A percentile compares a stretch with the other conserved stretches of the same genome.
Evolutionary conservation across 768 basidiomycete genomes (phyloP).

Genomic region (Inosperma sp.): DNA sequence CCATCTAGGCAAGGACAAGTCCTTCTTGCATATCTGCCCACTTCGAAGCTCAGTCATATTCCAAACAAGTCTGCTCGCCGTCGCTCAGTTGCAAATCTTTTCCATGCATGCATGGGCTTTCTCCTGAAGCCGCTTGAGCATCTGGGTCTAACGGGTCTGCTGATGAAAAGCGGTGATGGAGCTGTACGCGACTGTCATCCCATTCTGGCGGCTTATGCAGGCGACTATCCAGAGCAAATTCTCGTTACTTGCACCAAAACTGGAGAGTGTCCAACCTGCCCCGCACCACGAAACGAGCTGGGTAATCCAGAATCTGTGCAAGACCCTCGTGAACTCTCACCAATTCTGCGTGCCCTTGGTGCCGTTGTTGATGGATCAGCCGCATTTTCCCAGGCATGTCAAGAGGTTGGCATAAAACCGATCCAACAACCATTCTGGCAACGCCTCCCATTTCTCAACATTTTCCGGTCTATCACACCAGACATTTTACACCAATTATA

Average conservation of each 20-base stretch:
- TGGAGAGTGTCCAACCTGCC: constrained; percentile 27
- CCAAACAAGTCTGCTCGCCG: constrained; percentile 20
- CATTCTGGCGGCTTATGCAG: constrained; percentile 38
- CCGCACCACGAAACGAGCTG: constrained; percentile 14
- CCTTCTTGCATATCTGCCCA: too few species aligned
- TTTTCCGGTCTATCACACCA: constrained; percentile 37
- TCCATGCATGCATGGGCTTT: constrained; percentile 32
- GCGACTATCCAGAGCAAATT: constrained; percentile 41
- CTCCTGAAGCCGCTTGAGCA: constrained; percentile 29
- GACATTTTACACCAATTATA: constrained; percentile 48
- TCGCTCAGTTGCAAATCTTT: constrained; percentile 25
- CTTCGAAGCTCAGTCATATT: too few species aligned
- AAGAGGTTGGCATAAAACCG: too few species aligned
- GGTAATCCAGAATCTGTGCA: constrained; percentile 7
- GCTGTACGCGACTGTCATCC: constrained; percentile 28
- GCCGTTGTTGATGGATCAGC: constrained; percentile 17
- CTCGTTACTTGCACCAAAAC: constrained; percentile 27
- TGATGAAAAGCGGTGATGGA: constrained; percentile 33
- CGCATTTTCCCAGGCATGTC: constrained; percentile 16
- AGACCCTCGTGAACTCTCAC: constrained; percentile 9
- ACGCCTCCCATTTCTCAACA: constrained; percentile 36
- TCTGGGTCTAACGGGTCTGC: constrained; percentile 21
- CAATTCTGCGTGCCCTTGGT: constrained; percentile 23
- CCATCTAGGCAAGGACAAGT: too few species aligned
- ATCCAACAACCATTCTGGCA: constrained; percentile 39